Conservation (phyloP, 768 basidiomycete species). For the Rhizopogon rudus region DNA sequence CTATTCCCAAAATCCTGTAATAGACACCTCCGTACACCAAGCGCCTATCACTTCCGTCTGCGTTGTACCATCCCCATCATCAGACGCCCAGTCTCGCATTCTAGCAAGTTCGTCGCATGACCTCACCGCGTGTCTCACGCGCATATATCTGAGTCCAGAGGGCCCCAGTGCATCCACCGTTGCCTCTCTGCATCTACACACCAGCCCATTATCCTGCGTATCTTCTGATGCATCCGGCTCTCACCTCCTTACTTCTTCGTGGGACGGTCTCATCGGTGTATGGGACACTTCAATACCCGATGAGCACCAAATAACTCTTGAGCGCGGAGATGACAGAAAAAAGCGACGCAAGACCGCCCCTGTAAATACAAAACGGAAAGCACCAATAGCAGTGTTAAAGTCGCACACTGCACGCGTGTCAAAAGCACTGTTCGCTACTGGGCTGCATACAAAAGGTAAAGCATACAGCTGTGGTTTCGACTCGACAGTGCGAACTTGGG, state of each 20-base stretch:
- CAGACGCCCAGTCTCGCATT: slow-evolving; percentile 29
- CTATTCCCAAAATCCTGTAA: slow-evolving; percentile 54
- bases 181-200: slow-evolving; percentile 80
- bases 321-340: slow-evolving; percentile 33
- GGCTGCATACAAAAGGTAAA: slow-evolving; percentile 17
- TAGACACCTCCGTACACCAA: slow-evolving; percentile 46
- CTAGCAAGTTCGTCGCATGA: slow-evolving; percentile 79
- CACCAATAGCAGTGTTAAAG: slow-evolving; percentile 68
- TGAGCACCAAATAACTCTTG: slow-evolving; percentile 51
- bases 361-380: slow-evolving; percentile 47
- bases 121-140: slow-evolving; percentile 58
- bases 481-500: slow-evolving; percentile 88
- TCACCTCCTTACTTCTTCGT: slow-evolving; percentile 76
- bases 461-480: slow-evolving; percentile 86
- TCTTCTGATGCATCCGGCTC: slow-evolving; percentile 48
- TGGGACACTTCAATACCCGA: slow-evolving; percentile 67
- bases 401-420: slow-evolving; percentile 85
- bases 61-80: slow-evolving; percentile 36
- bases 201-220: slow-evolving; percentile 72
- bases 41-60: slow-evolving; percentile 68
- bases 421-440: slow-evolving; percentile 53
- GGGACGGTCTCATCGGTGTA: slow-evolving; percentile 83
- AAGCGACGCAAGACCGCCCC: slow-evolving; percentile 56
- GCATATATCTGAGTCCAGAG: slow-evolving; percentile 8
- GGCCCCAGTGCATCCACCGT: slow-evolving; percentile 35